Conservation (phyloP, 1,284 basidiomycete genomes). For the Cutaneotrichosporon cavernicola region DNA sequence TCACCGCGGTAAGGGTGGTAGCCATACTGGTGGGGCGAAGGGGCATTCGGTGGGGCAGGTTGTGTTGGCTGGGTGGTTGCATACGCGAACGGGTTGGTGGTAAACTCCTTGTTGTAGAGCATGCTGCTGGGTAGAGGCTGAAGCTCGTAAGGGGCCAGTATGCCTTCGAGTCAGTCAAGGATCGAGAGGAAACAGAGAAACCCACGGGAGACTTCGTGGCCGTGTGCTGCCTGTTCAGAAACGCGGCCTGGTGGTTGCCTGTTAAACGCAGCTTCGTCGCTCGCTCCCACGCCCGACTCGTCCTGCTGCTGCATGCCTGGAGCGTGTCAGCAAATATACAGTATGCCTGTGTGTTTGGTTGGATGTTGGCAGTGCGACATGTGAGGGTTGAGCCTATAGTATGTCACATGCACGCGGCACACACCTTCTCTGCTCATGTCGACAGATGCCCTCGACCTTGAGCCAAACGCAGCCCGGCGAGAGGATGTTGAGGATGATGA, state of each 20-base stretch:
- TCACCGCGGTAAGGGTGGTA: slow-evolving; percentile 7
- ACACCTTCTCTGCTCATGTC: neutral
- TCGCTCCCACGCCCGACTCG: neutral
- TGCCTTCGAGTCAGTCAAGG: neutral
- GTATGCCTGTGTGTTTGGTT: neutral
- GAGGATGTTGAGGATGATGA: neutral
- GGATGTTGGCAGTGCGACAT: neutral
- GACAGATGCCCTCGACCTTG: neutral
- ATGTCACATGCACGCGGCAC: neutral
- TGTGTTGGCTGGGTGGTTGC: neutral
- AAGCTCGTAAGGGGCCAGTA: neutral
- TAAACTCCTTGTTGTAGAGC: slow-evolving; percentile 2
- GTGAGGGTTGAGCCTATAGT: neutral
- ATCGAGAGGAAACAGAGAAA: neutral
- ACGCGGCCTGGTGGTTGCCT: neutral
- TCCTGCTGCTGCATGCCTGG: neutral
- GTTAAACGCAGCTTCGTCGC: neutral
- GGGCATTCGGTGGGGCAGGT: too few relatives aligned
- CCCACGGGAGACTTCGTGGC: neutral
- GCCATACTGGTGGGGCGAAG: neutral
- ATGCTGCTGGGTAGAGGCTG: neutral
- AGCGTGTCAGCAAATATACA: neutral
- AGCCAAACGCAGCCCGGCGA: neutral
- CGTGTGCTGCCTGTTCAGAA: neutral
- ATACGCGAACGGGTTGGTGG: slow-evolving; percentile 5